A percentile compares a stretch with the other conserved stretches of the same genome.
These are phyloP conservation scores for Hymenoscyphus albidus DNA, from an alignment of 2,329 filamentous ascomycete genomes.

Conservation along the genomic window DNA sequence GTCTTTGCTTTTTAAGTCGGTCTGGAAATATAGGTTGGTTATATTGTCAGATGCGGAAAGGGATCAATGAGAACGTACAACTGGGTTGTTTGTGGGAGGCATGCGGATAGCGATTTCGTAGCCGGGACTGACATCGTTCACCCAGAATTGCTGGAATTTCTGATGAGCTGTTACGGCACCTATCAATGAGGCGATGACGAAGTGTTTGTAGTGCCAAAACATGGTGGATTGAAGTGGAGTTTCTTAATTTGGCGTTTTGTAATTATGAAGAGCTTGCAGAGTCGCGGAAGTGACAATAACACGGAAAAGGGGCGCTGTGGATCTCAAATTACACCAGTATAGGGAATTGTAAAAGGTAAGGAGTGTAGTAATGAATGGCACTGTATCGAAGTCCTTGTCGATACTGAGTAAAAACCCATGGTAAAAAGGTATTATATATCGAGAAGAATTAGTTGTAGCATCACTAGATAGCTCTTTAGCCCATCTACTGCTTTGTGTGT, in stretches of 20 bases:
- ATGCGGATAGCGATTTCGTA: conserved; percentile 40
- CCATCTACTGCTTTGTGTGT: background rate
- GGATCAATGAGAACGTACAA: conserved; percentile 26
- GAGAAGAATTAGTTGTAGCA: background rate
- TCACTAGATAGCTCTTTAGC: background rate
- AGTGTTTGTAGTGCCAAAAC: conserved; percentile 24
- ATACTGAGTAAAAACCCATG: background rate
- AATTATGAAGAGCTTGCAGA: conserved; percentile 17
- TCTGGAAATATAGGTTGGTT: conserved; percentile 16
- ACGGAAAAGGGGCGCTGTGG: conserved; percentile 5
- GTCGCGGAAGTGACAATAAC: background rate
- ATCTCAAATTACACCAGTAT: conserved; percentile 9
- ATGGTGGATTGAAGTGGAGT: conserved; percentile 27
- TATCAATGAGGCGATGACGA: conserved; percentile 28
- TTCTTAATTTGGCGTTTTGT: conserved; percentile 28
- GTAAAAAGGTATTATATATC: background rate
- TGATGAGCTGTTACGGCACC: conserved; percentile 37
- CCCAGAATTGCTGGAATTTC: conserved; percentile 42
- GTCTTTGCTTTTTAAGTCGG: conserved; percentile 44
- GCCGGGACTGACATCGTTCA: conserved; percentile 38
- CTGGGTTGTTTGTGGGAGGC: conserved; percentile 48
- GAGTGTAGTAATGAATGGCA: background rate
- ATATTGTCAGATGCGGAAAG: background rate
- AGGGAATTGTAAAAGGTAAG: conserved; percentile 2
- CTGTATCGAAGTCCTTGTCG: conserved; percentile 6